Conservation (phyloP, 177 flowering plant species). For the Tripterygium wilfordii region DNA sequence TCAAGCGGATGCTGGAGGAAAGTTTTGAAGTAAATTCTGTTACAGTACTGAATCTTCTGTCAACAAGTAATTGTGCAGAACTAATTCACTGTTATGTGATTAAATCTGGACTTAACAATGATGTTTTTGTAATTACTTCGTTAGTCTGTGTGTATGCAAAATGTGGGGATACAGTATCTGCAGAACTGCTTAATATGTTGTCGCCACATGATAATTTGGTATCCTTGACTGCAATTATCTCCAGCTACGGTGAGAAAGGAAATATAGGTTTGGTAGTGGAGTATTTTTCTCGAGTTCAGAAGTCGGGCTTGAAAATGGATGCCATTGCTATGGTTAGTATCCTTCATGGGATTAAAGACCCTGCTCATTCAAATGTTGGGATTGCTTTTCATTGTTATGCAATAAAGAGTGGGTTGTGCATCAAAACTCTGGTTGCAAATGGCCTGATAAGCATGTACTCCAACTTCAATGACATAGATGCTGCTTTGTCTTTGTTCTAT, state of each 20-base stretch:
- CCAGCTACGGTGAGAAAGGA: constrained; percentile 36
- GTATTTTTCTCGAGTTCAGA: constrained; percentile 19
- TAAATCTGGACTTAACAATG: constrained; percentile 28
- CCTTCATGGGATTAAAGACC: constrained; percentile 25
- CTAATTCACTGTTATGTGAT: constrained; percentile 25
- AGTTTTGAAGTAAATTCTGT: constrained; percentile 23
- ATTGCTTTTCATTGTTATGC: constrained; percentile 30
- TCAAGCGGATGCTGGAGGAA: constrained; percentile 29
- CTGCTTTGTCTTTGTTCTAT: constrained; percentile 27
- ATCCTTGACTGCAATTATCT: constrained; percentile 35
- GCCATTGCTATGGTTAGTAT: constrained; percentile 36
- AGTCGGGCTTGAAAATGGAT: constrained; percentile 29
- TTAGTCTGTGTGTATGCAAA: constrained; percentile 30
- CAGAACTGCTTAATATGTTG: constrained; percentile 23
- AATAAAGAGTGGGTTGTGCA: constrained; percentile 29
- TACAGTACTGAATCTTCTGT: constrained; percentile 31
- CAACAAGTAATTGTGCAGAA: constrained; percentile 21
- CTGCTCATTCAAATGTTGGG: constrained; percentile 13
- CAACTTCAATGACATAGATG: constrained; percentile 24
- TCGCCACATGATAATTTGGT: constrained; percentile 26
- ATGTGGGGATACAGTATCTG: constrained; percentile 19
- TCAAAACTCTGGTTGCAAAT: constrained; percentile 27
- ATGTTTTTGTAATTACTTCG: constrained; percentile 29
- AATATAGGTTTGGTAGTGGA: constrained; percentile 16
- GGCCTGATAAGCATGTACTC: constrained; percentile 43